Evolutionary conservation across 208 protist species (phyloP).

Genomic region (Phytomonas francai): DNA sequence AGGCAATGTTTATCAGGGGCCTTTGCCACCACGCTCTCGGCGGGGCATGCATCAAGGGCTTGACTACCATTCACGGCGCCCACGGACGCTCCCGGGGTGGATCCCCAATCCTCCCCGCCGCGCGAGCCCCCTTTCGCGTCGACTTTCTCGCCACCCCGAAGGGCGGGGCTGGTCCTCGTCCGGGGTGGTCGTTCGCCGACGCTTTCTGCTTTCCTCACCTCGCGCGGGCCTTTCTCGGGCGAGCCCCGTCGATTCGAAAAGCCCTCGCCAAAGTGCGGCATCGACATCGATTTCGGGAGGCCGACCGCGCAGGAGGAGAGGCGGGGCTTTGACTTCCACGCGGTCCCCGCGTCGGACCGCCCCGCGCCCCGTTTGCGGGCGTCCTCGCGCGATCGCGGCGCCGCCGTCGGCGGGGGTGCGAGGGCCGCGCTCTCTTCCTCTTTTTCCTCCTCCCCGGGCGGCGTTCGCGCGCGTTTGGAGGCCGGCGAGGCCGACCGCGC

Average conservation of each 20-base stretch:
- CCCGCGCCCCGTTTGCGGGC: too few species aligned
- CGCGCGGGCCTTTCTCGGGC: background rate
- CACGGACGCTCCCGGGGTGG: too few species aligned
- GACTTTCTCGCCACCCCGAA: background rate
- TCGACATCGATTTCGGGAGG: background rate
- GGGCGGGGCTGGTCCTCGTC: too few species aligned
- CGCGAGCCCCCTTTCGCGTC: background rate
- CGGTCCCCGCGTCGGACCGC: too few species aligned
- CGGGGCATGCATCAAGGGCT: background rate
- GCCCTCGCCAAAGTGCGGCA: background rate
- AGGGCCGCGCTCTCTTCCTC: too few species aligned
- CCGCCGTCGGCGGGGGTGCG: background rate
- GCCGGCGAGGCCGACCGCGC: background rate
- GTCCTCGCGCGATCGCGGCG: background rate
- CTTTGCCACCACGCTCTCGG: conserved; percentile 19
- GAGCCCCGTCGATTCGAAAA: background rate
- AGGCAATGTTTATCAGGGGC: conserved; percentile 49
- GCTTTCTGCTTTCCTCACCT: too few species aligned
- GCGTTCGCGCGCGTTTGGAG: background rate
- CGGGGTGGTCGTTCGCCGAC: too few species aligned
- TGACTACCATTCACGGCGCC: background rate
- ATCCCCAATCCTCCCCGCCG: too few species aligned
- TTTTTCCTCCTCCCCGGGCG: background rate
- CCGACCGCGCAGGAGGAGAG: too few species aligned
- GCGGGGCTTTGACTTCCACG: too few species aligned